Conservation (phyloP, 306 rosid species). For the Gastrolobium villosum region DNA sequence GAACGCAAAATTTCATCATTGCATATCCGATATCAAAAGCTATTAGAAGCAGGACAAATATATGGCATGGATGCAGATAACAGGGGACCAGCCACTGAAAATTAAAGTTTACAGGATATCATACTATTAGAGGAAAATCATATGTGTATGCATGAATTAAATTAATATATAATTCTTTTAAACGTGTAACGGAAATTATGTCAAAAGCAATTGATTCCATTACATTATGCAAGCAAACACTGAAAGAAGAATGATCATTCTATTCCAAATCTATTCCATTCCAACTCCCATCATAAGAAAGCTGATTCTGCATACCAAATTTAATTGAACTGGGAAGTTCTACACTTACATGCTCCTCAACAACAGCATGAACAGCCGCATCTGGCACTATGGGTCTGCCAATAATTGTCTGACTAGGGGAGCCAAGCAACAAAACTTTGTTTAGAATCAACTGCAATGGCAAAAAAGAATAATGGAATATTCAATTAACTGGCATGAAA, state of each 20-base stretch:
- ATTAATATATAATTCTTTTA: constrained; percentile 25
- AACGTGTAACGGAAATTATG: constrained; percentile 5
- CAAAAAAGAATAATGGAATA: constrained; percentile 29
- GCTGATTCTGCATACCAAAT: constrained; percentile 27
- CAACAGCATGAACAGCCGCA: constrained; percentile 88
- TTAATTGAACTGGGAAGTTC: constrained; percentile 38
- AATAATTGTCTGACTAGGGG: constrained; percentile 80
- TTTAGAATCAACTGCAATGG: constrained; percentile 76
- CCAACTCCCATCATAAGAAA: constrained; percentile 34
- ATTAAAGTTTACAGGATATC: constrained; percentile 6
- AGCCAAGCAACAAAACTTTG: constrained; percentile 85
- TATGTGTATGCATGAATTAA: constrained; percentile 2
- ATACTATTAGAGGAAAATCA: constrained; percentile 20
- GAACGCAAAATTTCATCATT: neutral
- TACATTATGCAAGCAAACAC: neutral
- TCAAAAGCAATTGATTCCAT: constrained; percentile 39
- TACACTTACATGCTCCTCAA: constrained; percentile 94
- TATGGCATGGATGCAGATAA: neutral
- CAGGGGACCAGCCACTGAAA: neutral
- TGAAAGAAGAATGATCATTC: constrained; percentile 25
- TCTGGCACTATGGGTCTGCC: constrained; percentile 87
- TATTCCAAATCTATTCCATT: constrained; percentile 34
- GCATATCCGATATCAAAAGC: neutral
- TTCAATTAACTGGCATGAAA: constrained; percentile 14
- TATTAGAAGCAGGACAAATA: neutral